phyloP scores from a whole-genome alignment of 1,284 basidiomycete species.

The Cutaneotrichosporon arboriforme region DNA sequence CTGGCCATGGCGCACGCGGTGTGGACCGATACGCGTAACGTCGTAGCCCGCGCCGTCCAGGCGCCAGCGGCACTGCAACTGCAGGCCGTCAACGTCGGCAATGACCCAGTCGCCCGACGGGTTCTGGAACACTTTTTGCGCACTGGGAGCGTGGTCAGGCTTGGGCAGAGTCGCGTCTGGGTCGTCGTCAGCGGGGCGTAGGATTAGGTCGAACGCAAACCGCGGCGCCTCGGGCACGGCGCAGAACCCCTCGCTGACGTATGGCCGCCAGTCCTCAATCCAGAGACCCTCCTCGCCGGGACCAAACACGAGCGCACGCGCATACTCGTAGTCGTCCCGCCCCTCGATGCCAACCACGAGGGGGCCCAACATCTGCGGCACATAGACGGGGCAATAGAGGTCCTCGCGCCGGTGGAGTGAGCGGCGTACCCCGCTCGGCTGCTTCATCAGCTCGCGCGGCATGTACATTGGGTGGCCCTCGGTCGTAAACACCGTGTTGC shows the following conservation, averaged over 20 bases:
- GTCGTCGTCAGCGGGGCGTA: constrained; percentile 53
- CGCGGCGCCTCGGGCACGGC: constrained; percentile 61
- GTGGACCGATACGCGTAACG: constrained; percentile 72
- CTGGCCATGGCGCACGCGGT: constrained; percentile 71
- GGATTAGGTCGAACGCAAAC: constrained; percentile 65
- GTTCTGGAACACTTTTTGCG: constrained; percentile 59
- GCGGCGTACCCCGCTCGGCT: not conserved
- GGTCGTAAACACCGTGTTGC: constrained; percentile 73
- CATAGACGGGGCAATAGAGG: constrained; percentile 67
- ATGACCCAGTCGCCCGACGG: constrained; percentile 60
- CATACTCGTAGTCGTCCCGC: constrained; percentile 70
- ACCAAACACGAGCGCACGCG: constrained; percentile 59
- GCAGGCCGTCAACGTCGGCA: constrained; percentile 63
- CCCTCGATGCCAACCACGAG: constrained; percentile 63
- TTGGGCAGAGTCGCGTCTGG: constrained; percentile 51
- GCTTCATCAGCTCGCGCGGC: constrained; percentile 48
- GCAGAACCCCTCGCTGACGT: constrained; percentile 68
- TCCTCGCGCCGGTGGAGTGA: constrained; percentile 52
- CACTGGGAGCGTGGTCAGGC: constrained; percentile 65
- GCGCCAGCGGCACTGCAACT: constrained; percentile 66
- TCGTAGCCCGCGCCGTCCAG: constrained; percentile 82
- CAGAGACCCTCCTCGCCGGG: not conserved
- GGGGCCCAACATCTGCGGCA: constrained; percentile 51
- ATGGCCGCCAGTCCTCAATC: constrained; percentile 42
- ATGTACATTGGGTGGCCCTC: constrained; percentile 85